Evolutionary conservation across 1,284 basidiomycete genomes (phyloP).

Genomic region (Trichosporon coremiiforme): DNA sequence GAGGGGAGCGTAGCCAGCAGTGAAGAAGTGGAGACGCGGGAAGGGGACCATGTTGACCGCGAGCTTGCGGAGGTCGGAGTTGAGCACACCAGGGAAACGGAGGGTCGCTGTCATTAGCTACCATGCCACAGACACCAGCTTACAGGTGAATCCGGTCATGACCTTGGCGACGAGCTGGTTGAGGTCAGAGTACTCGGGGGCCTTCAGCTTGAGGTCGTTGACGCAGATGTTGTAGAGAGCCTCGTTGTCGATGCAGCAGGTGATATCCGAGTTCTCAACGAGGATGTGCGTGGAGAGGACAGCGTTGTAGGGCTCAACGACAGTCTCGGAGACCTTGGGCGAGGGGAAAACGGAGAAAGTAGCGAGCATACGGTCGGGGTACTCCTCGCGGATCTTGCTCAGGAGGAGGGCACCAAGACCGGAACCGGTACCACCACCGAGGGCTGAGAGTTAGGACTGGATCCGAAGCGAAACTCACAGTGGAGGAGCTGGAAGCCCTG

Average conservation of each 20-base stretch:
- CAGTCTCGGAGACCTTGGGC: conserved; percentile 92
- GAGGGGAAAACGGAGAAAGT: conserved; percentile 91
- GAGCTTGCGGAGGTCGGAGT: conserved; percentile 90
- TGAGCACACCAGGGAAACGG: conserved; percentile 78
- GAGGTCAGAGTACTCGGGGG: conserved; percentile 72
- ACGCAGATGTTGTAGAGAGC: conserved; percentile 86
- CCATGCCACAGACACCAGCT: conserved; percentile 21
- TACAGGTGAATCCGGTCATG: conserved; percentile 51
- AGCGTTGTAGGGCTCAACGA: conserved; percentile 90
- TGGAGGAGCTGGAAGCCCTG: conserved; percentile 95
- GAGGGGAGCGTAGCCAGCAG: conserved; percentile 83
- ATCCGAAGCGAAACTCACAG: conserved; percentile 54
- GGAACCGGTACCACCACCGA: conserved; percentile 91
- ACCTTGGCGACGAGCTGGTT: conserved; percentile 68
- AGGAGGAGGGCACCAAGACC: conserved; percentile 80
- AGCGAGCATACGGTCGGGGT: conserved; percentile 87
- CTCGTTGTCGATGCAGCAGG: conserved; percentile 84
- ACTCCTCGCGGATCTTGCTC: conserved; percentile 87
- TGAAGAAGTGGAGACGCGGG: conserved; percentile 89
- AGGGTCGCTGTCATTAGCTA: conserved; percentile 43
- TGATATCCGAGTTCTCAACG: conserved; percentile 85
- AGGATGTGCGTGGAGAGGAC: conserved; percentile 88
- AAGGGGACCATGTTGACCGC: conserved; percentile 91
- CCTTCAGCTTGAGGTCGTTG: conserved; percentile 71
- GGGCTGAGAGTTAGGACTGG: conserved; percentile 53